Percentiles rank a stretch among this genome's conserved stretches.
Evolutionary conservation across 1,284 basidiomycete species (phyloP).

Genomic region (Puccinia sorghi): DNA sequence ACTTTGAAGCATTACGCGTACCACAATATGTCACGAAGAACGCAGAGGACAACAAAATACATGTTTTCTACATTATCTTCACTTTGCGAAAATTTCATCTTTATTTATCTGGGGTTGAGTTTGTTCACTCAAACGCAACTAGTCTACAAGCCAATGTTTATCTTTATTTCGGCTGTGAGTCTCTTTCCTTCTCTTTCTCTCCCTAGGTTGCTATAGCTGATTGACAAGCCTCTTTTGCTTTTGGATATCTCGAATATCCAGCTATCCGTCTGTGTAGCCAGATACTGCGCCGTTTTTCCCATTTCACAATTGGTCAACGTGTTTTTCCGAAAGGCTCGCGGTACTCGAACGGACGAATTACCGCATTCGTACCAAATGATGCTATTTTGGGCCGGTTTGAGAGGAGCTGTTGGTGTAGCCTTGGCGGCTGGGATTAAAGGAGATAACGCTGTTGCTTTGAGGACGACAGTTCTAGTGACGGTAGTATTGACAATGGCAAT

Average conservation of each 20-base stretch:
- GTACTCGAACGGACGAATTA: slow-evolving; percentile 79
- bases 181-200: neutral
- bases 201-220: neutral
- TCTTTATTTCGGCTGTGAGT: slow-evolving; percentile 73
- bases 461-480: slow-evolving; percentile 91
- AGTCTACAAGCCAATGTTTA: slow-evolving; percentile 95
- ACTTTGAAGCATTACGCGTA: slow-evolving; percentile 99
- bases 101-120: slow-evolving; percentile 95
- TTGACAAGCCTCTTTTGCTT: slow-evolving; percentile 12
- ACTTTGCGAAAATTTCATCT: slow-evolving; percentile 98
- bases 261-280: slow-evolving; percentile 87
- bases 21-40: slow-evolving; percentile 95
- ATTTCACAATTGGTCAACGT: slow-evolving; percentile 94
- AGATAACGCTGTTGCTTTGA: slow-evolving; percentile 81
- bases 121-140: slow-evolving; percentile 85
- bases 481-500: slow-evolving; percentile 93
- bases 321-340: slow-evolving; percentile 72
- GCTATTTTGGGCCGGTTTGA: slow-evolving; percentile 97
- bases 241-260: slow-evolving; percentile 51
- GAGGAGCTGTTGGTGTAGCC: slow-evolving; percentile 95
- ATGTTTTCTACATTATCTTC: slow-evolving; percentile 89
- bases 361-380: slow-evolving; percentile 85
- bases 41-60: slow-evolving; percentile 93
- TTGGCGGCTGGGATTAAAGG: slow-evolving; percentile 93
- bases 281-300: slow-evolving; percentile 94